These are phyloP conservation scores for Tetragonia tetragonoides DNA, from an alignment of 148 eudicot genomes.

Conservation along the genomic window DNA sequence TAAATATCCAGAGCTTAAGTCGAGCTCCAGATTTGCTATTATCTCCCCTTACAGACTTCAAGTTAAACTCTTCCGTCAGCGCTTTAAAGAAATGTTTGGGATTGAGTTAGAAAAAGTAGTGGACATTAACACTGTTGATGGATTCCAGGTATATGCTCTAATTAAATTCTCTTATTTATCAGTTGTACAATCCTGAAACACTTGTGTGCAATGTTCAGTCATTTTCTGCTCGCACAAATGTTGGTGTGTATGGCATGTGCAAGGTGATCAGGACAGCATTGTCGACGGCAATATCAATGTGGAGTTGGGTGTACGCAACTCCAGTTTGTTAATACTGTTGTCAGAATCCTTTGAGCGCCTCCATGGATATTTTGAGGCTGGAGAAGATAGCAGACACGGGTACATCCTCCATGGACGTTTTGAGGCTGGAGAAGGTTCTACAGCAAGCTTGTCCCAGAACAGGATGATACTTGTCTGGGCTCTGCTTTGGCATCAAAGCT, in stretches of 20 bases:
- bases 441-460: too few relatives aligned
- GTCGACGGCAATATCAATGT: too few relatives aligned
- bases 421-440: too few relatives aligned
- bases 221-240: not conserved
- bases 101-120: slow-evolving; percentile 78
- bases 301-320: too few relatives aligned
- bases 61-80: slow-evolving; percentile 70
- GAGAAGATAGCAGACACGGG: too few relatives aligned
- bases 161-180: not conserved
- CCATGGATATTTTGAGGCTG: too few relatives aligned
- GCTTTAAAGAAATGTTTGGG: slow-evolving; percentile 63
- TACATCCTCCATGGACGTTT: too few relatives aligned
- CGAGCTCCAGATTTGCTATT: slow-evolving; percentile 78
- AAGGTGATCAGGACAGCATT: too few relatives aligned
- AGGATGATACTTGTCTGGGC: too few relatives aligned
- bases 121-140: slow-evolving; percentile 94
- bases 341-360: too few relatives aligned
- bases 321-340: too few relatives aligned
- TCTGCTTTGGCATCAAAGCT: too few relatives aligned
- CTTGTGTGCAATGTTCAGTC: not conserved
- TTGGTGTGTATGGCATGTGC: not conserved
- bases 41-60: slow-evolving; percentile 87
- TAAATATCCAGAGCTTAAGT: slow-evolving; percentile 75
- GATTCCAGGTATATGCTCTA: slow-evolving; percentile 68
- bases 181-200: not conserved